Evolutionary conservation across 164 flowering plant genomes (phyloP).

Genomic region (Pachysandra terminalis): DNA sequence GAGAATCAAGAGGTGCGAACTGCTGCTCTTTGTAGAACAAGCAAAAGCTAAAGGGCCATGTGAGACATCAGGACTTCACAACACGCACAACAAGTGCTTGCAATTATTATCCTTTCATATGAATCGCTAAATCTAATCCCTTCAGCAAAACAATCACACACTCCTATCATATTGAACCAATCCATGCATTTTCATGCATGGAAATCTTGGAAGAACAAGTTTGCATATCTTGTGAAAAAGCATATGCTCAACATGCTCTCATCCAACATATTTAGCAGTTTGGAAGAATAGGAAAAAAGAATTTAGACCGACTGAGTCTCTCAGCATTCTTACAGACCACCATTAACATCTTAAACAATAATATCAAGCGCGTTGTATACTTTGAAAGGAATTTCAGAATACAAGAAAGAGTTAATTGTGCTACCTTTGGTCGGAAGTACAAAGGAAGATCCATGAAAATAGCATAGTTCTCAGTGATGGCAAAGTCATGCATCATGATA

Average conservation of each 20-base stretch:
- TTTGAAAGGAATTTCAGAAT: neutral
- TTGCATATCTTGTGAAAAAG: no score
- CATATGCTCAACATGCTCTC: neutral
- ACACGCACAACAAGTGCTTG: neutral
- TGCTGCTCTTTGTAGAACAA: no score
- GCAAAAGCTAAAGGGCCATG: neutral
- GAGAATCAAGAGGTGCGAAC: no score
- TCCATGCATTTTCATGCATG: neutral
- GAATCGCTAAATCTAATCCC: neutral
- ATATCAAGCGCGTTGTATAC: neutral
- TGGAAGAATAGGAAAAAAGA: neutral
- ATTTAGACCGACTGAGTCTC: neutral
- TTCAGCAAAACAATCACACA: neutral
- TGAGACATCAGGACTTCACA: neutral
- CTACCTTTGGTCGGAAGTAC: constrained; percentile 86
- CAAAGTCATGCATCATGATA: constrained; percentile 99
- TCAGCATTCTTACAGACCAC: neutral
- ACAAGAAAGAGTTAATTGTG: neutral
- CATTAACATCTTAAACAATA: neutral
- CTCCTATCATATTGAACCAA: neutral
- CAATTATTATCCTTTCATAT: no score
- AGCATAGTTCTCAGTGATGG: constrained; percentile 93
- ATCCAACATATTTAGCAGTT: neutral
- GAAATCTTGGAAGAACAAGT: neutral
- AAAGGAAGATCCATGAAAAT: constrained; percentile 96